Conservation (phyloP, 73 alveolate species). For the Symbiodinium pilosum region DNA sequence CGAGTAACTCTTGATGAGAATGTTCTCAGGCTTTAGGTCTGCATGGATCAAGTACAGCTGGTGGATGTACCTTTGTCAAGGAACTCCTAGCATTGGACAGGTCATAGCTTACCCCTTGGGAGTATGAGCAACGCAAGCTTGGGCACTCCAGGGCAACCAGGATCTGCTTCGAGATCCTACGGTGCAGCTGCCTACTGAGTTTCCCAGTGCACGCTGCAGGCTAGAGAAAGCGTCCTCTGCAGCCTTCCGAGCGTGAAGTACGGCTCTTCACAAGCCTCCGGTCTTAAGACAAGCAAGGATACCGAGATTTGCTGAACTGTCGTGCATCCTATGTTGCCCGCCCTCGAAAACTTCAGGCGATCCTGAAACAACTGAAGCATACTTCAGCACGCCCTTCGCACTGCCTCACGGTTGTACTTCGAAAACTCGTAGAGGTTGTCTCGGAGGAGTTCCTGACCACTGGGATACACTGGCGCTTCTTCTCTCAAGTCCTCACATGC, state of each 20-base stretch:
- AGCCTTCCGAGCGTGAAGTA: slow-evolving; percentile 88
- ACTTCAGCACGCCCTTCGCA: slow-evolving; percentile 96
- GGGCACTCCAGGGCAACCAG: slow-evolving; percentile 58
- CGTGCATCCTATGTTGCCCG: too few relatives aligned
- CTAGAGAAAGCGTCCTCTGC: slow-evolving; percentile 25
- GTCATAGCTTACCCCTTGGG: too few relatives aligned
- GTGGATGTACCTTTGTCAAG: slow-evolving; percentile 70
- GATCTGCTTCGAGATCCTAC: slow-evolving; percentile 68
- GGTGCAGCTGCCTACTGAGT: too few relatives aligned
- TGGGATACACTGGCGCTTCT: too few relatives aligned
- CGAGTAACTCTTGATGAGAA: slow-evolving; percentile 98
- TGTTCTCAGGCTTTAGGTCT: slow-evolving; percentile 96
- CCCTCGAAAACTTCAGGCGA: too few relatives aligned
- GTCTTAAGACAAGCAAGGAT: too few relatives aligned
- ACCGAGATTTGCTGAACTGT: too few relatives aligned
- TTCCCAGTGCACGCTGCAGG: neutral
- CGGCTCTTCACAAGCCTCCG: slow-evolving; percentile 74
- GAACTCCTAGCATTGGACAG: too few relatives aligned
- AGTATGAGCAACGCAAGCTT: too few relatives aligned
- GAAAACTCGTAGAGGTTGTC: slow-evolving; percentile 99
- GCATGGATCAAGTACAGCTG: slow-evolving; percentile 68
- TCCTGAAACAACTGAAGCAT: slow-evolving; percentile 97
- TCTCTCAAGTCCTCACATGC: too few relatives aligned
- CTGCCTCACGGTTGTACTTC: slow-evolving; percentile 98
- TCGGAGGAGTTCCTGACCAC: slow-evolving; percentile 97